phyloP scores from a whole-genome alignment of 306 rosid species.

The Oxytropis ochrocephala region DNA sequence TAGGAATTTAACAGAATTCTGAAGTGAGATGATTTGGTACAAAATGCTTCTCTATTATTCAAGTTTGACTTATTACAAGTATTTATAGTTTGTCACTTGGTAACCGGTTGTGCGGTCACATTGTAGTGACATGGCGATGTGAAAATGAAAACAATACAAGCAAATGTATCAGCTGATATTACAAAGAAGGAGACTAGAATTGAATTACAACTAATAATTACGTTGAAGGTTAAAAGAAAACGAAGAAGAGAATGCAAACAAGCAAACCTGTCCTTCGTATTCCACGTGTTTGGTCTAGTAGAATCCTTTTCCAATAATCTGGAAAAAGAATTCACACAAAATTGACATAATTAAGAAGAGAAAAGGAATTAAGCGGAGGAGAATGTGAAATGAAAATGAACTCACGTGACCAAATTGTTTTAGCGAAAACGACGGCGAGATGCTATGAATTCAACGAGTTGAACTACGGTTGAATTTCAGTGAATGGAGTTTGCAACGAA shows the following conservation, averaged over 20 bases:
- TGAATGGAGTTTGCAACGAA: not conserved
- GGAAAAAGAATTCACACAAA: conserved; percentile 1
- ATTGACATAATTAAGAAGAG: not conserved
- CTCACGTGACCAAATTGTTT: conserved; percentile 75
- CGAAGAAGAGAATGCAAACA: not conserved
- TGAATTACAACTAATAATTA: not conserved
- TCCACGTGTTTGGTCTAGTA: conserved; percentile 66
- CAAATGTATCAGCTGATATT: too few relatives aligned
- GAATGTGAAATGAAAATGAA: not conserved
- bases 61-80: too few relatives aligned
- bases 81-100: too few relatives aligned
- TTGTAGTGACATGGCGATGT: not conserved
- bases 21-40: too few relatives aligned
- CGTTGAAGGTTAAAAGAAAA: too few relatives aligned
- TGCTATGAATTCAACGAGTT: conserved; percentile 50
- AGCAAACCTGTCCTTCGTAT: conserved; percentile 78
- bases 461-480: conserved; percentile 31
- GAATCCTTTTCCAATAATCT: conserved; percentile 76
- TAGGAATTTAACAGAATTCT: too few relatives aligned
- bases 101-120: too few relatives aligned
- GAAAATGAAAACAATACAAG: not conserved
- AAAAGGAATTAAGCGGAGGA: not conserved
- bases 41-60: too few relatives aligned
- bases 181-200: too few relatives aligned
- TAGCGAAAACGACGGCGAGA: conserved; percentile 80